phyloP scores from a whole-genome alignment of 768 basidiomycete genomes.

The Crassisporium funariophilum region DNA sequence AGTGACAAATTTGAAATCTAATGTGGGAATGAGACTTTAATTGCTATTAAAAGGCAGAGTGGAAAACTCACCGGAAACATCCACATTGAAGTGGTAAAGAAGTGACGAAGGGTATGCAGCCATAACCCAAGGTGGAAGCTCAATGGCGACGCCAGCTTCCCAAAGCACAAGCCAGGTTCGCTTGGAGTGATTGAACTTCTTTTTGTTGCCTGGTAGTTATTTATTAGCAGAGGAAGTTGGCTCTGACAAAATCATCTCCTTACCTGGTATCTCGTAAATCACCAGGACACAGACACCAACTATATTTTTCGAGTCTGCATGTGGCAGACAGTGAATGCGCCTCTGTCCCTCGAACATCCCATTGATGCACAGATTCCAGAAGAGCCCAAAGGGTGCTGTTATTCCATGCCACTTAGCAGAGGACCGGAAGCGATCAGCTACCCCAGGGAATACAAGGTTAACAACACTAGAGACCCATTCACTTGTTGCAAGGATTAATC shows the following conservation, averaged over 20 bases:
- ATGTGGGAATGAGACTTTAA: not conserved
- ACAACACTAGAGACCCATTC: conserved; percentile 11
- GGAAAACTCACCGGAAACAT: conserved; percentile 24
- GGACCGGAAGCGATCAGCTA: conserved; percentile 10
- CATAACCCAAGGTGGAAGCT: conserved; percentile 34
- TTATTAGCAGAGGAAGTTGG: not conserved
- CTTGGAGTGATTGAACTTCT: conserved; percentile 20
- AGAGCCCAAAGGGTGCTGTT: conserved; percentile 4
- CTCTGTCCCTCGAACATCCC: conserved; percentile 3
- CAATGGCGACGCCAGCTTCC: conserved; percentile 33
- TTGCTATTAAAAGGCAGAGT: not conserved
- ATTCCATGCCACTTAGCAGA: conserved; percentile 14
- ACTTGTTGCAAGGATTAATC: not conserved
- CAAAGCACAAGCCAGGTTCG: conserved; percentile 35
- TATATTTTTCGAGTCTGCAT: conserved; percentile 32
- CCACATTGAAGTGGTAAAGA: conserved; percentile 36
- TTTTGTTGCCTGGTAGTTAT: not conserved
- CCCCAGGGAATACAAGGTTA: conserved; percentile 18
- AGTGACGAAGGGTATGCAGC: conserved; percentile 34
- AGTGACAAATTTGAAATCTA: conserved; percentile 18
- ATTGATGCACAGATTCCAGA: conserved; percentile 13
- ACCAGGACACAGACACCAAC: conserved; percentile 30
- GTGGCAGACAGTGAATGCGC: conserved; percentile 23
- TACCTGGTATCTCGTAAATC: conserved; percentile 23
- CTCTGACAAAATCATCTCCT: not conserved